phyloP scores from a whole-genome alignment of 768 basidiomycete genomes.

The Coprinopsis sp. region DNA sequence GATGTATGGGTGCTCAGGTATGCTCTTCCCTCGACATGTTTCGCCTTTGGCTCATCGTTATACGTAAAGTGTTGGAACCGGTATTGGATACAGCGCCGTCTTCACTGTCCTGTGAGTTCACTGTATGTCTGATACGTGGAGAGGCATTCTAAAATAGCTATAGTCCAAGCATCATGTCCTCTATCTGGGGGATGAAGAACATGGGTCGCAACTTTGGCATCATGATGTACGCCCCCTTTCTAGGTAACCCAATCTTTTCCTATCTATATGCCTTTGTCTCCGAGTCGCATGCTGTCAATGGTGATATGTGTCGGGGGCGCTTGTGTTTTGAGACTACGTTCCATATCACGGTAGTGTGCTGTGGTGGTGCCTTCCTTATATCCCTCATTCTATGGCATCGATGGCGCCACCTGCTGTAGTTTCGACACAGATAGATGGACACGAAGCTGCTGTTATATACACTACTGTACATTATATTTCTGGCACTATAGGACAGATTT shows the following conservation, averaged over 20 bases:
- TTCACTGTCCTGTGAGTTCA: slow-evolving; percentile 66
- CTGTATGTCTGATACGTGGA: neutral
- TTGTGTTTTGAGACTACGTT: slow-evolving; percentile 70
- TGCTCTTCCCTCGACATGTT: slow-evolving; percentile 1
- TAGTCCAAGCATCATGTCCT: slow-evolving; percentile 67
- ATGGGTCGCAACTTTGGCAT: slow-evolving; percentile 75
- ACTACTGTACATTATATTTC: too few species aligned
- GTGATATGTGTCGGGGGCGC: slow-evolving; percentile 49
- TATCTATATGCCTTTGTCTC: slow-evolving; percentile 75
- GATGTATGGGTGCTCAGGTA: slow-evolving; percentile 72
- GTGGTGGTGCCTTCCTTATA: slow-evolving; percentile 38
- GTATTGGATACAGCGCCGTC: slow-evolving; percentile 62
- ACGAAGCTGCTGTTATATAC: too few species aligned
- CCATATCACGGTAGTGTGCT: slow-evolving; percentile 39
- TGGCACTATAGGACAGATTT: too few species aligned
- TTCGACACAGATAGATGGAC: too few species aligned
- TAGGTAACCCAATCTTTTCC: slow-evolving; percentile 72
- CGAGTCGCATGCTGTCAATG: slow-evolving; percentile 40
- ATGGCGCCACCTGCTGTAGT: slow-evolving; percentile 57
- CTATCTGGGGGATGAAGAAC: slow-evolving; percentile 68
- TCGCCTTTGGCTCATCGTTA: neutral
- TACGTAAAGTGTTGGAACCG: slow-evolving; percentile 51
- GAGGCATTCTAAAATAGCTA: slow-evolving; percentile 3
- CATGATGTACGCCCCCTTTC: slow-evolving; percentile 69
- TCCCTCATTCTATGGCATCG: slow-evolving; percentile 54